Conservation (phyloP, 129 eudicot species). For the Flaveria trinervia region DNA sequence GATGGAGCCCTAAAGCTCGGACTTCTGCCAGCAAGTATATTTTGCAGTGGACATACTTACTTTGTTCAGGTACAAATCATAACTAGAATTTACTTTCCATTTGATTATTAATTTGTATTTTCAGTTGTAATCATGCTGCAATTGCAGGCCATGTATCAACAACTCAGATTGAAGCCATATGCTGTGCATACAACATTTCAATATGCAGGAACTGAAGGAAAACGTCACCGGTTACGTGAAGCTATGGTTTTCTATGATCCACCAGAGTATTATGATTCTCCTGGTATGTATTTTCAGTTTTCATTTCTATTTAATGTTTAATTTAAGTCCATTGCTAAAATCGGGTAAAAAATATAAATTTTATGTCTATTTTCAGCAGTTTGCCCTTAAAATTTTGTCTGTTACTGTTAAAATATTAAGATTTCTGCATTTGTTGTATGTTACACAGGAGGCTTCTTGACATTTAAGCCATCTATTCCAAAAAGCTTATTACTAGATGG, state of each 20-base stretch:
- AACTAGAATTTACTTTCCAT: not conserved
- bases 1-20: constrained; percentile 93
- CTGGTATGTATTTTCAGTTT: constrained; percentile 48
- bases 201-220: constrained; percentile 94
- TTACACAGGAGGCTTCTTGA: constrained; percentile 80
- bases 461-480: constrained; percentile 86
- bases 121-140: constrained; percentile 13
- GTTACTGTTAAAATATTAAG: not conserved
- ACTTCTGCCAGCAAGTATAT: constrained; percentile 85
- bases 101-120: not conserved
- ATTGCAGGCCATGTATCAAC: constrained; percentile 77
- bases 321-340: not conserved
- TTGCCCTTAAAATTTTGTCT: not conserved
- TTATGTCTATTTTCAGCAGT: not conserved
- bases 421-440: constrained; percentile 24
- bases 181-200: constrained; percentile 97
- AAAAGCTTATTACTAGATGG: constrained; percentile 87
- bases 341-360: not conserved
- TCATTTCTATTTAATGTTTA: no score
- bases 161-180: constrained; percentile 85
- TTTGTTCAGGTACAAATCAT: constrained; percentile 74
- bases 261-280: constrained; percentile 82
- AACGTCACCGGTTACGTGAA: constrained; percentile 94
- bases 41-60: constrained; percentile 98
- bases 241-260: constrained; percentile 91